A percentile compares a stretch with the other conserved stretches of the same genome.
Evolutionary conservation across 441 rosid genomes (phyloP).

Genomic region (Euphorbia neoarborescens): DNA sequence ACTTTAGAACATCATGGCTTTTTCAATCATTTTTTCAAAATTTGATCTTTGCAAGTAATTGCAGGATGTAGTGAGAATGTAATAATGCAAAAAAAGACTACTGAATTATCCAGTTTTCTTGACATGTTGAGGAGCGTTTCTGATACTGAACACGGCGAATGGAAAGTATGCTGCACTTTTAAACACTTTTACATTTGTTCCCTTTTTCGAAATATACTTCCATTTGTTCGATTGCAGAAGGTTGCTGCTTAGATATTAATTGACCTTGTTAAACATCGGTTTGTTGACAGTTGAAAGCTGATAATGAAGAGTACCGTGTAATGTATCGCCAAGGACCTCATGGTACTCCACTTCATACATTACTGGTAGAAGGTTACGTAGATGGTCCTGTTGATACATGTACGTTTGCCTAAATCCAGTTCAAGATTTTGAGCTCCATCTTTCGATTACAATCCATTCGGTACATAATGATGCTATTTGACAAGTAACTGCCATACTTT

Average conservation of each 20-base stretch:
- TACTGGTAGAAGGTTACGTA: slow-evolving; percentile 89
- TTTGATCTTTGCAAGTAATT: slow-evolving; percentile 15
- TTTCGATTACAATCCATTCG: neutral
- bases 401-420: slow-evolving; percentile 33
- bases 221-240: neutral
- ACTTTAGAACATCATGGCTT: neutral
- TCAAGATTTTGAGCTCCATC: slow-evolving; percentile 15
- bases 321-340: slow-evolving; percentile 91
- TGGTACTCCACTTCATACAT: slow-evolving; percentile 71
- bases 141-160: slow-evolving; percentile 42
- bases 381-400: slow-evolving; percentile 76
- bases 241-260: neutral
- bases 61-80: slow-evolving; percentile 47
- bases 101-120: slow-evolving; percentile 56
- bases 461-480: slow-evolving; percentile 14
- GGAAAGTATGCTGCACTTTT: slow-evolving; percentile 63
- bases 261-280: slow-evolving; percentile 11
- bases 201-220: neutral
- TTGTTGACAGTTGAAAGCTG: slow-evolving; percentile 59
- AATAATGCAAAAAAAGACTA: slow-evolving; percentile 51
- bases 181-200: neutral
- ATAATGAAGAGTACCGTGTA: slow-evolving; percentile 72
- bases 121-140: slow-evolving; percentile 85
- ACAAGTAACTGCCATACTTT: slow-evolving; percentile 6
- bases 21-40: slow-evolving; percentile 8